phyloP scores from a whole-genome alignment of 768 basidiomycete genomes.

The Lentinula sp. region DNA sequence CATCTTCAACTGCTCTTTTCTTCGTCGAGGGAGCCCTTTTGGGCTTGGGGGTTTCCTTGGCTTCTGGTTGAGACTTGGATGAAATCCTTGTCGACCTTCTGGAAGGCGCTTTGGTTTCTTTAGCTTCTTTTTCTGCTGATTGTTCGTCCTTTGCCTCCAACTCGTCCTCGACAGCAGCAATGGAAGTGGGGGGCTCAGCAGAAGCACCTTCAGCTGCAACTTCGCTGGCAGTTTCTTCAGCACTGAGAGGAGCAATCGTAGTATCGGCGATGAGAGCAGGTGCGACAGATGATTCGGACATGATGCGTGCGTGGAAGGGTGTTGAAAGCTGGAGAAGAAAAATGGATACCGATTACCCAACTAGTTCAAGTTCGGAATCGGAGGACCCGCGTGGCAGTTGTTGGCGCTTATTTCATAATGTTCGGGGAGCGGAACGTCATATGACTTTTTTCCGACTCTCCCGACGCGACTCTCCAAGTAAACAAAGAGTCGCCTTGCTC shows the following conservation, averaged over 20 bases:
- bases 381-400: not conserved
- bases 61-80: constrained; percentile 1
- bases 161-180: not conserved
- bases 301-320: not conserved
- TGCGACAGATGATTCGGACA: not conserved
- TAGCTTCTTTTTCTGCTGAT: not conserved
- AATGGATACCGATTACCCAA: not conserved
- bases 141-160: not conserved
- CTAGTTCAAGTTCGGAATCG: not conserved
- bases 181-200: not conserved
- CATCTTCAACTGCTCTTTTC: constrained; percentile 3
- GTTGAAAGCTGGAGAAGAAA: not conserved
- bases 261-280: not conserved
- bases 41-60: not conserved
- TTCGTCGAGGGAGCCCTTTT: constrained; percentile 2
- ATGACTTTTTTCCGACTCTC: not conserved
- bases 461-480: not conserved
- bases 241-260: not conserved
- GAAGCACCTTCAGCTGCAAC: not conserved
- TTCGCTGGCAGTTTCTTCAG: not conserved
- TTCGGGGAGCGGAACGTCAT: not conserved
- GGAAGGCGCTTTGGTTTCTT: constrained; percentile 5
- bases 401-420: not conserved
- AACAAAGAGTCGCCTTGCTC: too few relatives aligned
- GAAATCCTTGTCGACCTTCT: constrained; percentile 6